Percentiles rank a stretch among this genome's conserved stretches.
These are phyloP conservation scores for Phytophthora pinifolia DNA, from an alignment of 352 stramenopile species.

Conservation along the genomic window DNA sequence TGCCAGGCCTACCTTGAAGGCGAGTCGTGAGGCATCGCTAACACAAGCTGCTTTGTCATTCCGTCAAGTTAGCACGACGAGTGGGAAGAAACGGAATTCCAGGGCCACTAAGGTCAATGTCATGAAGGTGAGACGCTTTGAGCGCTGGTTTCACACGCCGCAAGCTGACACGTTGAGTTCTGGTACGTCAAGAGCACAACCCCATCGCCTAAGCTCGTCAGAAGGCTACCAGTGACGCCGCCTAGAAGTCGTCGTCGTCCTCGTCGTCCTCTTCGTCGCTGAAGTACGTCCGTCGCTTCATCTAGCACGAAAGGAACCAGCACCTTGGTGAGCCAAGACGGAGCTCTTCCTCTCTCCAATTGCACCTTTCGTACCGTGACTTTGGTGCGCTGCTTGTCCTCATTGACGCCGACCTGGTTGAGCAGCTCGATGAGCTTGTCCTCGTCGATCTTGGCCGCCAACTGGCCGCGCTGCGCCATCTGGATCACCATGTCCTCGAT, in stretches of 20 bases:
- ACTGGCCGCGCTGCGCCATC: slow-evolving; percentile 85
- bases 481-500: slow-evolving; percentile 88
- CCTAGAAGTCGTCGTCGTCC: slow-evolving; percentile 64
- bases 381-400: slow-evolving; percentile 88
- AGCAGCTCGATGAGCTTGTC: slow-evolving; percentile 85
- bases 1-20: background rate
- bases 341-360: too few relatives aligned
- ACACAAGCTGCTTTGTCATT: too few relatives aligned
- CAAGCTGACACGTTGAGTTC: background rate
- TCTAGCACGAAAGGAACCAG: too few relatives aligned
- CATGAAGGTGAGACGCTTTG: too few relatives aligned
- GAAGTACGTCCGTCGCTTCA: slow-evolving; percentile 87
- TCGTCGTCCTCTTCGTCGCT: slow-evolving; percentile 87
- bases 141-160: background rate
- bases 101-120: too few relatives aligned
- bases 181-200: background rate
- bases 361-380: slow-evolving; percentile 68
- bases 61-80: too few relatives aligned
- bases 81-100: too few relatives aligned
- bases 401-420: slow-evolving; percentile 70
- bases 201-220: background rate
- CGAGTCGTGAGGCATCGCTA: too few relatives aligned
- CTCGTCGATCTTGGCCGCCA: slow-evolving; percentile 82
- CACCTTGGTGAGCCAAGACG: too few relatives aligned
- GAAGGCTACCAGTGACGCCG: background rate